Percentiles rank a stretch among this genome's conserved stretches.
Conservation (phyloP, 2,329 filamentous ascomycete genomes). For the Epichloe coenophiala region DNA sequence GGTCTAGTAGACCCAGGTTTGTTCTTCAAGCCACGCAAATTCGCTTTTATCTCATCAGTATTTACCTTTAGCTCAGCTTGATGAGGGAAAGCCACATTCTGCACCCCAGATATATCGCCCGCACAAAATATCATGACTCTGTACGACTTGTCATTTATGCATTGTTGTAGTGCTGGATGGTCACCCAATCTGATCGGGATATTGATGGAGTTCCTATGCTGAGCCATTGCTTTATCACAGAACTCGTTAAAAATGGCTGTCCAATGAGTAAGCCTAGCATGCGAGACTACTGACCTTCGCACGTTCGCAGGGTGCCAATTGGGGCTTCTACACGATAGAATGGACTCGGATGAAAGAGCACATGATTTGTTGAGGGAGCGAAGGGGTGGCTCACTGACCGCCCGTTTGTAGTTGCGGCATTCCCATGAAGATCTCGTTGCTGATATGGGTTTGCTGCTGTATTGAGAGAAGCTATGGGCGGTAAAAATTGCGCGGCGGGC, state of each 20-base stretch:
- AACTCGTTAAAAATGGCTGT: constrained; percentile 7
- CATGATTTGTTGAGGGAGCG: constrained; percentile 5
- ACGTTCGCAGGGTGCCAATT: constrained; percentile 50
- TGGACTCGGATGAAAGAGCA: constrained; percentile 56
- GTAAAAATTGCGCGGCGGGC: constrained; percentile 5
- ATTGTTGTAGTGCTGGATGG: constrained; percentile 36
- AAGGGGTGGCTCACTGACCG: constrained; percentile 10
- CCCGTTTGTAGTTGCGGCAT: constrained; percentile 8
- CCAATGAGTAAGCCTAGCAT: constrained; percentile 16
- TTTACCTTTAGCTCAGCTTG: constrained; percentile 92
- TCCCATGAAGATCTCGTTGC: constrained; percentile 8
- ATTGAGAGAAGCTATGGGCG: constrained; percentile 11
- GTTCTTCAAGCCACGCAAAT: constrained; percentile 87
- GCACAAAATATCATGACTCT: constrained; percentile 78
- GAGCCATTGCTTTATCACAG: constrained; percentile 35
- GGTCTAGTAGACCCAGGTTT: constrained; percentile 90
- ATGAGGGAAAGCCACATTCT: constrained; percentile 80
- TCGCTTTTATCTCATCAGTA: constrained; percentile 76
- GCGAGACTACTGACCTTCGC: constrained; percentile 49
- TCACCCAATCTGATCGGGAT: constrained; percentile 36
- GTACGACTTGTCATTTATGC: constrained; percentile 47
- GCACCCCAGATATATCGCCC: constrained; percentile 44
- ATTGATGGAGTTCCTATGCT: constrained; percentile 35
- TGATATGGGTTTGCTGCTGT: constrained; percentile 4
- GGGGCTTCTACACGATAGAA: constrained; percentile 64